These are phyloP conservation scores for Plasmodium falciparum DNA, from an alignment of 169 alveolate genomes.

Conservation along the genomic window DNA sequence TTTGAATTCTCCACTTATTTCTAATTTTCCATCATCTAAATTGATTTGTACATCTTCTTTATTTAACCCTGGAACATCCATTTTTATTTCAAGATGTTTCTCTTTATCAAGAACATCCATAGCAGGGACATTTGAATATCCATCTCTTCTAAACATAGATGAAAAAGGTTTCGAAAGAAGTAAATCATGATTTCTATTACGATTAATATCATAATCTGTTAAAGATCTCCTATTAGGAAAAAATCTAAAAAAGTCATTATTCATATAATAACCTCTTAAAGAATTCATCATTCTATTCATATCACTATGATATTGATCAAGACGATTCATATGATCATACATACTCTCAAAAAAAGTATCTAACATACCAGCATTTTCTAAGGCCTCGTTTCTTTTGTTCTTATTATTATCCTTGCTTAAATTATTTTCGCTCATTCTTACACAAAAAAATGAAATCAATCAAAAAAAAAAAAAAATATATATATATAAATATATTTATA, in stretches of 20 bases:
- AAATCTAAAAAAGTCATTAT: constrained; percentile 36
- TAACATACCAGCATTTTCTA: constrained; percentile 19
- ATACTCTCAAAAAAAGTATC: constrained; percentile 34
- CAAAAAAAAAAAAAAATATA: background rate
- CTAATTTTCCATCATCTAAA: constrained; percentile 19
- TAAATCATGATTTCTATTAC: constrained; percentile 17
- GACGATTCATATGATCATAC: constrained; percentile 26
- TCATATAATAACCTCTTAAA: constrained; percentile 16
- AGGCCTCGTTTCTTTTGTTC: background rate
- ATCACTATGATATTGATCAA: constrained; percentile 32
- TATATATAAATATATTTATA: background rate
- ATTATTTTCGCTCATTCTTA: constrained; percentile 16
- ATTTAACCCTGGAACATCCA: constrained; percentile 59
- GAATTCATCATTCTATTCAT: constrained; percentile 66
- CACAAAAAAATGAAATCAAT: background rate
- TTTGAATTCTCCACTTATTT: constrained; percentile 29
- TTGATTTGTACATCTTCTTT: constrained; percentile 49
- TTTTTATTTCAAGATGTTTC: constrained; percentile 41
- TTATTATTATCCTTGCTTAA: constrained; percentile 5
- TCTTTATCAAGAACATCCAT: constrained; percentile 61
- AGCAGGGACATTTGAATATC: constrained; percentile 18
- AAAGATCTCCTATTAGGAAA: constrained; percentile 52
- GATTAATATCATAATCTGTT: constrained; percentile 24
- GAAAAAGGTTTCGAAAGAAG: constrained; percentile 16
- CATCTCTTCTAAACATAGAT: constrained; percentile 3